These are phyloP conservation scores for Orbilia quercus DNA, from an alignment of 2,329 filamentous ascomycete genomes.

Conservation along the genomic window DNA sequence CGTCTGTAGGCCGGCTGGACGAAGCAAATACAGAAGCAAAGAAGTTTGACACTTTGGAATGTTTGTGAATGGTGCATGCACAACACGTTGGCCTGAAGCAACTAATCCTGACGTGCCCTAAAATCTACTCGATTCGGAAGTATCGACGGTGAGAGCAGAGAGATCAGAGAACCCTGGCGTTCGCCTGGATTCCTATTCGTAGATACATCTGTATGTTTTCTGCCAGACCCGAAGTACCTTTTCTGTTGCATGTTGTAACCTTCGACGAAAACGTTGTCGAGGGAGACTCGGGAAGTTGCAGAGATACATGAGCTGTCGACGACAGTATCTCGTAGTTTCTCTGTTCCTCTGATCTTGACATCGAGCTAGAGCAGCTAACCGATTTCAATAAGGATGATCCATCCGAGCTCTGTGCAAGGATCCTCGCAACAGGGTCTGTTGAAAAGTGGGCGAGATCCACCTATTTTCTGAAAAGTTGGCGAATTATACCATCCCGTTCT, in stretches of 20 bases:
- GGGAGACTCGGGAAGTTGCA: too few species aligned
- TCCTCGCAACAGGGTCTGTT: neutral
- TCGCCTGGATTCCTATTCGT: too few species aligned
- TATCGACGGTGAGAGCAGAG: neutral
- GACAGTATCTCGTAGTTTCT: too few species aligned
- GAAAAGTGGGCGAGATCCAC: neutral
- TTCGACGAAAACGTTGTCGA: too few species aligned
- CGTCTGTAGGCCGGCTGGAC: constrained; percentile 6
- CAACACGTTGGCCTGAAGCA: neutral
- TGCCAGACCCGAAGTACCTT: too few species aligned
- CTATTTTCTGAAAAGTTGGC: neutral
- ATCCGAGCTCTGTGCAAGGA: constrained; percentile 5
- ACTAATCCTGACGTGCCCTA: neutral
- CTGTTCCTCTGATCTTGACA: too few species aligned
- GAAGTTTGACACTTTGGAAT: neutral
- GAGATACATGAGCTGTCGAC: too few species aligned
- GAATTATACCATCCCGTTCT: constrained; percentile 13
- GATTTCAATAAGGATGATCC: too few species aligned
- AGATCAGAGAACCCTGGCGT: too few species aligned
- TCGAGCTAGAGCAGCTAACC: too few species aligned
- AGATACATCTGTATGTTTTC: too few species aligned
- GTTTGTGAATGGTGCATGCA: neutral
- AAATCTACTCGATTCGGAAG: neutral
- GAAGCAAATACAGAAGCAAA: neutral
- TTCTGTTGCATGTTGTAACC: too few species aligned